Evolutionary conservation across 441 rosid species (phyloP).

Genomic region (Populus trichocarpa): DNA sequence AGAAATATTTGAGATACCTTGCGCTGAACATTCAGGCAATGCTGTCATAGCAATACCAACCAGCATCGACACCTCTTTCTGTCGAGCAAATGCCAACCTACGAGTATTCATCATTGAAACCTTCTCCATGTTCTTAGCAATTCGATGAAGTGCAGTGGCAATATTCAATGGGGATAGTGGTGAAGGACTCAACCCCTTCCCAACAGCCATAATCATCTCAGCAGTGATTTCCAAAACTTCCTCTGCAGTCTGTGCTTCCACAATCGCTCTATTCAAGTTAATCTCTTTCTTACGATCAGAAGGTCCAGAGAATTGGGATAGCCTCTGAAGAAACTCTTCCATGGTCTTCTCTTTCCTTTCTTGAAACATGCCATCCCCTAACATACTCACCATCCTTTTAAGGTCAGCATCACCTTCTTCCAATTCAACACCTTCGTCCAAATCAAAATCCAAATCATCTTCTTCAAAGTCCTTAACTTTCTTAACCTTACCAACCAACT

Average conservation of each 20-base stretch:
- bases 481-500: conserved; percentile 22
- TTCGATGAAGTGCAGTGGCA: conserved; percentile 87
- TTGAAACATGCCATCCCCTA: conserved; percentile 70
- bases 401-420: conserved; percentile 39
- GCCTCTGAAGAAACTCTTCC: conserved; percentile 67
- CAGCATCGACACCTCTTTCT: conserved; percentile 92
- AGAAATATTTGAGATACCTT: conserved; percentile 86
- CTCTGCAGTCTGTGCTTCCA: conserved; percentile 82
- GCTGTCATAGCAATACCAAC: conserved; percentile 82
- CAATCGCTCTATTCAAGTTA: conserved; percentile 63
- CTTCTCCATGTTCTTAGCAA: conserved; percentile 96
- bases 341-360: conserved; percentile 58
- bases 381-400: conserved; percentile 44
- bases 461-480: conserved; percentile 21
- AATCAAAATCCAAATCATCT: conserved; percentile 39
- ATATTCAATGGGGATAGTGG: conserved; percentile 82
- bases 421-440: conserved; percentile 33
- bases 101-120: conserved; percentile 69
- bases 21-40: conserved; percentile 86
- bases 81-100: conserved; percentile 75
- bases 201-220: conserved; percentile 79
- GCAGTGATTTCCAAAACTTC: conserved; percentile 74
- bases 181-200: conserved; percentile 89
- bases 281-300: conserved; percentile 79
- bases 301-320: conserved; percentile 75